Conservation (phyloP, 1,284 basidiomycete genomes). For the Ustilago sp. region DNA sequence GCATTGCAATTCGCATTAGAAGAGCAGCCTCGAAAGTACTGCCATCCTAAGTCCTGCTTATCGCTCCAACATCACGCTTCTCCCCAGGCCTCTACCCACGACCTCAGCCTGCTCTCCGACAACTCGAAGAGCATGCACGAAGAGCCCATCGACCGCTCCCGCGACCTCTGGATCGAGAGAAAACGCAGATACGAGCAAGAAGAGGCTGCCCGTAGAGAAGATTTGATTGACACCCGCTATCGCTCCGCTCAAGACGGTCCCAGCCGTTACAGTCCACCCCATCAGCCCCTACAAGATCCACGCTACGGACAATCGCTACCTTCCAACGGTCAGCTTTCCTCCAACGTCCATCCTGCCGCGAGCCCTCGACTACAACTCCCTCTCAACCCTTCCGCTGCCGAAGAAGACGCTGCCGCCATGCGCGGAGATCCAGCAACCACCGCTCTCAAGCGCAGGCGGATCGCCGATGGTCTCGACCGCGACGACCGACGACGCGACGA, state of each 20-base stretch:
- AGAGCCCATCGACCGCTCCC: conserved; percentile 52
- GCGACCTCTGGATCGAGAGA: conserved; percentile 55
- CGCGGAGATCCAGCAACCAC: conserved; percentile 35
- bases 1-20: background rate
- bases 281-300: conserved; percentile 23
- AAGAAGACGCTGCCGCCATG: conserved; percentile 33
- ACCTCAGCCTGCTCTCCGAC: conserved; percentile 13
- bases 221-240: conserved; percentile 40
- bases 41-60: background rate
- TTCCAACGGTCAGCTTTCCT: conserved; percentile 4
- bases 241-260: conserved; percentile 30
- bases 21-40: background rate
- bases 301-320: conserved; percentile 28
- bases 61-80: background rate
- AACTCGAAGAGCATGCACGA: conserved; percentile 51
- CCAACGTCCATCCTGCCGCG: conserved; percentile 16
- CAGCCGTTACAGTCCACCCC: conserved; percentile 35
- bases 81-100: background rate
- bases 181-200: conserved; percentile 50
- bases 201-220: conserved; percentile 39
- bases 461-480: conserved; percentile 38
- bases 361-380: conserved; percentile 40
- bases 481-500: conserved; percentile 44
- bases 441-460: conserved; percentile 43
- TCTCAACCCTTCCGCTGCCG: conserved; percentile 11